These are phyloP conservation scores for Citrullus amarus DNA, from an alignment of 306 rosid species.

Conservation along the genomic window DNA sequence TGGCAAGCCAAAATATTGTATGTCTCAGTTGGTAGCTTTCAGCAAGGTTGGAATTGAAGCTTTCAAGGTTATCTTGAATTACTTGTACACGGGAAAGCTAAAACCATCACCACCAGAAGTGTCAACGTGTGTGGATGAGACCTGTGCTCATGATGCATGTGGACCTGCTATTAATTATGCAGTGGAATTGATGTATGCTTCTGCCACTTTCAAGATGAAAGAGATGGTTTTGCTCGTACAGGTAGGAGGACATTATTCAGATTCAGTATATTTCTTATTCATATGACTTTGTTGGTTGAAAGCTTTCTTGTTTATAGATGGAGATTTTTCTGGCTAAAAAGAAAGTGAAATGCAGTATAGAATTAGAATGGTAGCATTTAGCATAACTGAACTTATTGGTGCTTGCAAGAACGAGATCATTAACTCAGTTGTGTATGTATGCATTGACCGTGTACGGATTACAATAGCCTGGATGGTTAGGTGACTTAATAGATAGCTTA, in stretches of 20 bases:
- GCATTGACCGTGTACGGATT: neutral
- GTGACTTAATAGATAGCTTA: neutral
- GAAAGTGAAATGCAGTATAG: neutral
- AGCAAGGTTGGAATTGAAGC: slow-evolving; percentile 63
- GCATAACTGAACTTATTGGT: neutral
- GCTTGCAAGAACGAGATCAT: neutral
- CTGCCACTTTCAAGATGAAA: slow-evolving; percentile 68
- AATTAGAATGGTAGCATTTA: neutral
- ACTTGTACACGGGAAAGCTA: slow-evolving; percentile 76
- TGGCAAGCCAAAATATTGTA: slow-evolving; percentile 53
- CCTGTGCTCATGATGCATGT: slow-evolving; percentile 71
- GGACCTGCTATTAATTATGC: slow-evolving; percentile 73
- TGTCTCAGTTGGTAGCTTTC: slow-evolving; percentile 55
- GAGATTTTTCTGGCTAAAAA: neutral
- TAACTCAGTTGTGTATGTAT: neutral
- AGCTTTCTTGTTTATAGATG: neutral
- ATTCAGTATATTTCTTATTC: neutral
- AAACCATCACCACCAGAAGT: slow-evolving; percentile 62
- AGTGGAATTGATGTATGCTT: slow-evolving; percentile 83
- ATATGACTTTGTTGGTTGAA: neutral
- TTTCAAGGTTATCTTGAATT: slow-evolving; percentile 58
- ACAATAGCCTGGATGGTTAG: neutral
- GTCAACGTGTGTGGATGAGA: slow-evolving; percentile 67
- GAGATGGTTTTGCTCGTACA: slow-evolving; percentile 73
- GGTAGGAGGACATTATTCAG: slow-evolving; percentile 28